These are phyloP conservation scores for Cryptococcus amylolentus DNA, from an alignment of 1,284 basidiomycete species.

Conservation along the genomic window DNA sequence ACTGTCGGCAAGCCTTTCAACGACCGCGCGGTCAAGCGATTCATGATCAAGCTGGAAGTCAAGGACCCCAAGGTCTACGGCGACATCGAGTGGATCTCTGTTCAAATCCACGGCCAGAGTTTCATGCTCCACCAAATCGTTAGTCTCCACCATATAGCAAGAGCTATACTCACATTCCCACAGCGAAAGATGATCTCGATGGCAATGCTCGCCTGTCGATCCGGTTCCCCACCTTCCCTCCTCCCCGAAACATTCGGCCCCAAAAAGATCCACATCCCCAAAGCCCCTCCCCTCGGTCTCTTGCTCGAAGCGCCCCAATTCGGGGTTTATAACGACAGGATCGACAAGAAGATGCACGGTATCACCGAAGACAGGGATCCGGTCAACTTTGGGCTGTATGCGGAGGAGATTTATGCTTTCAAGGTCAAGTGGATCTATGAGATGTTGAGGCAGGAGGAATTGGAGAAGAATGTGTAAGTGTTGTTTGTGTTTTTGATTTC, in stretches of 20 bases:
- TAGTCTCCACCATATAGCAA: slow-evolving; percentile 22
- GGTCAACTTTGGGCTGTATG: slow-evolving; percentile 63
- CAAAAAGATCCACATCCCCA: slow-evolving; percentile 81
- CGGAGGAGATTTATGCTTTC: slow-evolving; percentile 67
- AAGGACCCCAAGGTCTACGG: slow-evolving; percentile 61
- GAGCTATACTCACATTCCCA: background rate
- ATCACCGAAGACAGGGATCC: slow-evolving; percentile 31
- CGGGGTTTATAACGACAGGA: slow-evolving; percentile 57
- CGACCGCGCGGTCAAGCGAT: slow-evolving; percentile 74
- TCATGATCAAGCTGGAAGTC: slow-evolving; percentile 82
- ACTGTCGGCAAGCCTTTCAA: slow-evolving; percentile 82
- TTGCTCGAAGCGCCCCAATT: slow-evolving; percentile 89
- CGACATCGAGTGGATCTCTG: slow-evolving; percentile 90
- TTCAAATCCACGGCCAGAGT: slow-evolving; percentile 92
- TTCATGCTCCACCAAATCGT: slow-evolving; percentile 96
- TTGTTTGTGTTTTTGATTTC: background rate
- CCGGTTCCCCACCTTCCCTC: slow-evolving; percentile 66
- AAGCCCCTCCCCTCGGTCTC: slow-evolving; percentile 92
- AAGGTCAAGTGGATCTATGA: slow-evolving; percentile 80
- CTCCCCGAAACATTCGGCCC: slow-evolving; percentile 63
- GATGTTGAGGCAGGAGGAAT: slow-evolving; percentile 77
- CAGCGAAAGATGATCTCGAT: slow-evolving; percentile 97
- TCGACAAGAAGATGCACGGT: slow-evolving; percentile 24
- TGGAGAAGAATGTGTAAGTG: slow-evolving; percentile 70
- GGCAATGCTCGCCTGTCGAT: slow-evolving; percentile 73